Conservation (phyloP, 2,329 filamentous ascomycete genomes). For the Fusarium sp. region DNA sequence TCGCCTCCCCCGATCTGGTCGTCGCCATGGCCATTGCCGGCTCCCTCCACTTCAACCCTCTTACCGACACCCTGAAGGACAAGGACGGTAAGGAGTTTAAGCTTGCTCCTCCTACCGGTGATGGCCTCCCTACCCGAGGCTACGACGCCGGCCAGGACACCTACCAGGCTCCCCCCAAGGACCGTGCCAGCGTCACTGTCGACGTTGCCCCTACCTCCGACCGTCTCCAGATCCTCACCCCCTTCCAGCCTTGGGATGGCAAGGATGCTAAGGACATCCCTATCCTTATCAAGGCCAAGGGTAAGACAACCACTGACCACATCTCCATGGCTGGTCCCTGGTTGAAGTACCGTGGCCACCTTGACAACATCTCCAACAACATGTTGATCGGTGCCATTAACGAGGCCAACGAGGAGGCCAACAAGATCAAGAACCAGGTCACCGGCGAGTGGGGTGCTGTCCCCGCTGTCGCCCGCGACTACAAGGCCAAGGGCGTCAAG, state of each 20-base stretch:
- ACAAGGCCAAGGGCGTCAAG: conserved; percentile 95
- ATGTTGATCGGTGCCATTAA: conserved; percentile 99
- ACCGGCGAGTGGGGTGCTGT: conserved; percentile 89
- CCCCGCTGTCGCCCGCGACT: conserved; percentile 94
- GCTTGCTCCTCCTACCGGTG: conserved; percentile 83
- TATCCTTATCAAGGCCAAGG: conserved; percentile 97
- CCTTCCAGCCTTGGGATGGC: conserved; percentile 90
- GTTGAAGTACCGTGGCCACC: conserved; percentile 98
- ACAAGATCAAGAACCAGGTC: conserved; percentile 94
- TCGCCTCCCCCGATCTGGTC: conserved; percentile 90
- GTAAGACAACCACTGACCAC: conserved; percentile 98
- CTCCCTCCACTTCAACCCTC: conserved; percentile 91
- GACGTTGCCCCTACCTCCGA: conserved; percentile 90
- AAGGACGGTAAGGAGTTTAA: conserved; percentile 97
- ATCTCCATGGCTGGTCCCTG: conserved; percentile 97
- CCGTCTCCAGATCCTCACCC: conserved; percentile 90
- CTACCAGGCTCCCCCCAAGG: conserved; percentile 92
- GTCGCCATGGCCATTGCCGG: conserved; percentile 89
- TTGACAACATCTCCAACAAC: conserved; percentile 99
- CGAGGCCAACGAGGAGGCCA: conserved; percentile 94
- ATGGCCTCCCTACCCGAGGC: conserved; percentile 82
- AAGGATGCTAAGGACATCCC: conserved; percentile 88
- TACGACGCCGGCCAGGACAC: conserved; percentile 94
- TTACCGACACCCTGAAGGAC: conserved; percentile 92
- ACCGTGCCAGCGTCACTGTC: conserved; percentile 80